These are phyloP conservation scores for Mycena latifolia DNA, from an alignment of 768 basidiomycete species.

Conservation along the genomic window DNA sequence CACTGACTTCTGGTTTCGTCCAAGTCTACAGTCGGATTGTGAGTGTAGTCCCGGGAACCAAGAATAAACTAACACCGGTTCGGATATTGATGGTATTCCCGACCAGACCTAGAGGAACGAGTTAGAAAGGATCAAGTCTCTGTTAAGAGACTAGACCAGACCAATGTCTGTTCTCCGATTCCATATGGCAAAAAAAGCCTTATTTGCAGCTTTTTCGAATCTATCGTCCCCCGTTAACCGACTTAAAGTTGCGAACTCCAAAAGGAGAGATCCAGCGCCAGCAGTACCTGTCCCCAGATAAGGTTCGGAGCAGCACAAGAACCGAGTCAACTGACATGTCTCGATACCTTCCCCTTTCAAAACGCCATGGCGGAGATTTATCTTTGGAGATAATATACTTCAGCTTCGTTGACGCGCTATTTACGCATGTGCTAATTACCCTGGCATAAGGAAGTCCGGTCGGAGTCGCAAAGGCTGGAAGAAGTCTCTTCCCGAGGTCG, in stretches of 20 bases:
- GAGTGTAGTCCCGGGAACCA: not conserved
- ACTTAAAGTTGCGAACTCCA: slow-evolving; percentile 95
- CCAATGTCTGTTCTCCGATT: slow-evolving; percentile 88
- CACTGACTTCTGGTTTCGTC: slow-evolving; percentile 80
- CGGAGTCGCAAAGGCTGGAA: slow-evolving; percentile 93
- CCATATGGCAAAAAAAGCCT: slow-evolving; percentile 95
- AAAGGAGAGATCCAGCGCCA: slow-evolving; percentile 91
- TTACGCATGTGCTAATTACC: slow-evolving; percentile 54
- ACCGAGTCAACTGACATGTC: slow-evolving; percentile 71
- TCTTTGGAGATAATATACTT: slow-evolving; percentile 52
- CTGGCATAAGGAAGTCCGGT: slow-evolving; percentile 95
- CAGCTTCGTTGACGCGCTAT: slow-evolving; percentile 16
- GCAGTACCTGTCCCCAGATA: slow-evolving; percentile 74
- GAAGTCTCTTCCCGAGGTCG: slow-evolving; percentile 87
- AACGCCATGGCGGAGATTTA: slow-evolving; percentile 88
- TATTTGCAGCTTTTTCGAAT: slow-evolving; percentile 91
- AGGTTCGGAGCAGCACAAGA: slow-evolving; percentile 8
- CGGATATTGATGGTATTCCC: slow-evolving; percentile 90
- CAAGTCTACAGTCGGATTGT: slow-evolving; percentile 63
- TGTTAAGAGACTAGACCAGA: slow-evolving; percentile 47
- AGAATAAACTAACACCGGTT: slow-evolving; percentile 70
- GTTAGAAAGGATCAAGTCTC: too few species aligned
- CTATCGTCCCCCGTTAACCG: slow-evolving; percentile 90
- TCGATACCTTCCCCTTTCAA: slow-evolving; percentile 81
- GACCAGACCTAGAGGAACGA: slow-evolving; percentile 65